Evolutionary conservation across 2,329 filamentous ascomycete species (phyloP).

Genomic region (Diplodia mutila): DNA sequence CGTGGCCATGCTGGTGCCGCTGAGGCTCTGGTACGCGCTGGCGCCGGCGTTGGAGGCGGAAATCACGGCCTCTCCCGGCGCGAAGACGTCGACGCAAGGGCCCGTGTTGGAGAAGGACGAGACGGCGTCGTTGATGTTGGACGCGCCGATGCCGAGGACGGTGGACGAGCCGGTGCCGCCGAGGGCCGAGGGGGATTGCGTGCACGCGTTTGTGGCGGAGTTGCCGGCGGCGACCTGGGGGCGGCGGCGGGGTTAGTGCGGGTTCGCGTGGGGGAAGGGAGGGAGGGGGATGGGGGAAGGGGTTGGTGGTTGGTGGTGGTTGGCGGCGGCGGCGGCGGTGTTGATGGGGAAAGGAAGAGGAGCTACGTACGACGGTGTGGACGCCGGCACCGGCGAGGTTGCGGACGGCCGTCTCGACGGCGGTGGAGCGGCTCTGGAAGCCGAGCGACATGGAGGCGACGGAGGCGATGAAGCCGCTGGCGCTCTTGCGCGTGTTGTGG

Average conservation of each 20-base stretch:
- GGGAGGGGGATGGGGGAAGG: no score
- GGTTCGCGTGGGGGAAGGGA: no score
- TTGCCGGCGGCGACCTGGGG: conserved; percentile 41
- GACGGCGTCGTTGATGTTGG: conserved; percentile 33
- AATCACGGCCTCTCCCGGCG: conserved; percentile 43
- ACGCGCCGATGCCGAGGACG: conserved; percentile 37
- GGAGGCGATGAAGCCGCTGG: conserved; percentile 47
- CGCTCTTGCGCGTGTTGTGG: conserved; percentile 47
- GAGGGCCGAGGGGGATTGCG: conserved; percentile 36
- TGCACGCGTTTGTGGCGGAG: conserved; percentile 33
- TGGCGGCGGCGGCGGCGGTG: no score
- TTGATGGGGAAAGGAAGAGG: neutral
- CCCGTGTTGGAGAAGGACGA: conserved; percentile 43
- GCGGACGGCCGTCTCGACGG: conserved; percentile 43
- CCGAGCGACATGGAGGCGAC: conserved; percentile 54
- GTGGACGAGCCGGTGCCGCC: conserved; percentile 31
- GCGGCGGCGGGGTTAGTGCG: no score
- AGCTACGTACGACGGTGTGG: conserved; percentile 35
- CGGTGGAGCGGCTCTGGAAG: conserved; percentile 37
- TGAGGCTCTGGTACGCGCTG: conserved; percentile 27
- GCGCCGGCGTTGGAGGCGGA: conserved; percentile 51
- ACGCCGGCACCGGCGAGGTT: conserved; percentile 45
- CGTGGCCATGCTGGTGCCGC: conserved; percentile 32
- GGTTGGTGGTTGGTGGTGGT: neutral
- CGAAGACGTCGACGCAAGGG: conserved; percentile 44